Evolutionary conservation across 2,329 filamentous ascomycete genomes (phyloP), one percentile per base, ranked within the genome.

Genomic region (Trichoderma semiorbis): DNA sequence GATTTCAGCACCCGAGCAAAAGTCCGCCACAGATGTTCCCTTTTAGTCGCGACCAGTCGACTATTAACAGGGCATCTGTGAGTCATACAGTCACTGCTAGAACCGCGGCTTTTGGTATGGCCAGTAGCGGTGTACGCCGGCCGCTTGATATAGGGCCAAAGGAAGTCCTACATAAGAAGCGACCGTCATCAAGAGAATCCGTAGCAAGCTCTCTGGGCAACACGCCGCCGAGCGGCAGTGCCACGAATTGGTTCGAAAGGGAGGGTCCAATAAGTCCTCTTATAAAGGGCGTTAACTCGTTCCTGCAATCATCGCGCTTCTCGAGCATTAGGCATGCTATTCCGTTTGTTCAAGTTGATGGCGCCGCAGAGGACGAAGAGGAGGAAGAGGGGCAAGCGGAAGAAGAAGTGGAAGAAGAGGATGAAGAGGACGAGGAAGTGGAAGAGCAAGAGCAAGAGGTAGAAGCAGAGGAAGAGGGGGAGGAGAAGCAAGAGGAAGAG

Each of bases 171-270:
- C 57, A 70, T 36, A 26, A 53, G 24, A 65, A 69, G 16, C 63
- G 47, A n/a, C 62, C 66, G 1, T 57, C 72, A n/a, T 76, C 76
- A 5, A 76, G 74, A 24, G 77, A 74, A 8, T 81, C 81, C 7
- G 73, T 74, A 2, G 74, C 78, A 5, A 82, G 79, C 73, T 83
- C 83, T 0, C 75, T 80, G 72, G 79, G 74, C 32, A 78, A 75
- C 57, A 78, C 75, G 43, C 79, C 74, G 26, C 75, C 73, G 6
- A 80, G 77, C 60, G 82, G 81, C 36, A 82, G 81, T 30, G 80
- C 78, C 21, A 83, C 85, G 83, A 85, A 82, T 70, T 85, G 84
- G 84, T 76, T 84, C 55, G 80, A 77, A 1, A 74, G 77, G 10
- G 81, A 81, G 71, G 81, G 80, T 0, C 80, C 81, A 0, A 80